Percentiles rank a stretch among this genome's conserved stretches.
Conservation (phyloP, 148 eudicot species). For the Polygonum maritimum region DNA sequence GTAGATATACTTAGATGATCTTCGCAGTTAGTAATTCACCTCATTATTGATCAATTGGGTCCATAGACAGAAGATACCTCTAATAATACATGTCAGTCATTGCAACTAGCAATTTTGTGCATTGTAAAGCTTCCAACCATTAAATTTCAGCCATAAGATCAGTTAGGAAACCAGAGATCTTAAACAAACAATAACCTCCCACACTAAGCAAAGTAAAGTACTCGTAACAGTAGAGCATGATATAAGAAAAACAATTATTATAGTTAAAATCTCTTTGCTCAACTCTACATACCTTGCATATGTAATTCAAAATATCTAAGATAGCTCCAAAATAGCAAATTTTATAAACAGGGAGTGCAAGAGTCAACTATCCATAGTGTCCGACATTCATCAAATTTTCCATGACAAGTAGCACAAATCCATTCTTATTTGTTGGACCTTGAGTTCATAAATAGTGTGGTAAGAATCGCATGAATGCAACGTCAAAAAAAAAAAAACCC, state of each 20-base stretch:
- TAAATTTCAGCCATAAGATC: background rate
- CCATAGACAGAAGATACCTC: background rate
- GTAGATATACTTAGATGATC: background rate
- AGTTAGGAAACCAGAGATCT: background rate
- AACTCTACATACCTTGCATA: constrained; percentile 66
- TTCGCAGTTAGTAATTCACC: background rate
- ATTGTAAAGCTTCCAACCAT: background rate
- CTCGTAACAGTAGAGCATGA: background rate
- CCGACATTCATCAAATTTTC: constrained; percentile 64
- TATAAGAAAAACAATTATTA: background rate
- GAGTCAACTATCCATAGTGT: constrained; percentile 68
- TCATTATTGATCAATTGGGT: background rate
- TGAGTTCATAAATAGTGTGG: constrained; percentile 11
- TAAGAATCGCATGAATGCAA: too few species aligned
- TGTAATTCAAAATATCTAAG: constrained; percentile 78
- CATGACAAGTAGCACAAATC: constrained; percentile 66
- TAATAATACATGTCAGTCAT: background rate
- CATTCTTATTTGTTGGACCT: constrained; percentile 81
- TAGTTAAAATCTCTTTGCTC: background rate
- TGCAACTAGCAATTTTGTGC: background rate
- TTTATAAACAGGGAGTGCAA: constrained; percentile 76
- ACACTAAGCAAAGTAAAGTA: background rate
- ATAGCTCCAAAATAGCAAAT: constrained; percentile 57
- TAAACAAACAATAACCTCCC: background rate
- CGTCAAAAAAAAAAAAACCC: too few species aligned